Conservation (phyloP, 2,329 filamentous ascomycete genomes). For the Xylariales sp. region DNA sequence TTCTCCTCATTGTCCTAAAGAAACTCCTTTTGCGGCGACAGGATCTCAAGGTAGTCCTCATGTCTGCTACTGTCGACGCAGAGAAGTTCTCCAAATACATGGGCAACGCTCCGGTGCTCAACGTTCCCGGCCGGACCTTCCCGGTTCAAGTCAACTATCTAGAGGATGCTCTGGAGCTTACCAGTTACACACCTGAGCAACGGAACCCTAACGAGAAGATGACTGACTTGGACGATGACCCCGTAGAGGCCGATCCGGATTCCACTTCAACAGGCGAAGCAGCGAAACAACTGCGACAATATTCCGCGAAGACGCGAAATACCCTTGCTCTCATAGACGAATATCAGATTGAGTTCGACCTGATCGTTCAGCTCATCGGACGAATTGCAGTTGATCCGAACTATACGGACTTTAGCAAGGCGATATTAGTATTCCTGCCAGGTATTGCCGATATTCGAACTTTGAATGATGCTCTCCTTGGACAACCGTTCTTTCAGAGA, state of each 20-base stretch:
- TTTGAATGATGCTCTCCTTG: conserved; percentile 77
- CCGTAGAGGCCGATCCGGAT: conserved; percentile 44
- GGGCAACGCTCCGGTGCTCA: conserved; percentile 77
- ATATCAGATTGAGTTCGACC: conserved; percentile 83
- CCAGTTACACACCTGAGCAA: conserved; percentile 62
- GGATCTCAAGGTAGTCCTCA: conserved; percentile 87
- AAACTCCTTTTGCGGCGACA: conserved; percentile 71
- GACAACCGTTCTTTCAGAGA: conserved; percentile 68
- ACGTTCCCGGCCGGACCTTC: conserved; percentile 89
- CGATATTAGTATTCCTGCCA: conserved; percentile 89
- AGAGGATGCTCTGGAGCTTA: conserved; percentile 88
- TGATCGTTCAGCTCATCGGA: conserved; percentile 75
- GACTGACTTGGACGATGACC: conserved; percentile 60
- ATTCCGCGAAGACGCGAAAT: conserved; percentile 70
- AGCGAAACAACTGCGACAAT: conserved; percentile 62
- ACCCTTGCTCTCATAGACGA: conserved; percentile 79
- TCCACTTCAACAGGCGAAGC: conserved; percentile 51
- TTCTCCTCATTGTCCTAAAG: conserved; percentile 85
- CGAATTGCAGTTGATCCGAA: conserved; percentile 66
- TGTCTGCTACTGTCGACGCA: conserved; percentile 96
- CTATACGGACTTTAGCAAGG: conserved; percentile 73
- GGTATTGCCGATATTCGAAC: conserved; percentile 90
- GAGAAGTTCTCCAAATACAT: conserved; percentile 88
- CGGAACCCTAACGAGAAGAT: conserved; percentile 45
- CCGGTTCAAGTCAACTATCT: conserved; percentile 84